These are phyloP conservation scores for Fusarium piperis DNA, from an alignment of 2,329 filamentous ascomycete genomes.

Conservation along the genomic window DNA sequence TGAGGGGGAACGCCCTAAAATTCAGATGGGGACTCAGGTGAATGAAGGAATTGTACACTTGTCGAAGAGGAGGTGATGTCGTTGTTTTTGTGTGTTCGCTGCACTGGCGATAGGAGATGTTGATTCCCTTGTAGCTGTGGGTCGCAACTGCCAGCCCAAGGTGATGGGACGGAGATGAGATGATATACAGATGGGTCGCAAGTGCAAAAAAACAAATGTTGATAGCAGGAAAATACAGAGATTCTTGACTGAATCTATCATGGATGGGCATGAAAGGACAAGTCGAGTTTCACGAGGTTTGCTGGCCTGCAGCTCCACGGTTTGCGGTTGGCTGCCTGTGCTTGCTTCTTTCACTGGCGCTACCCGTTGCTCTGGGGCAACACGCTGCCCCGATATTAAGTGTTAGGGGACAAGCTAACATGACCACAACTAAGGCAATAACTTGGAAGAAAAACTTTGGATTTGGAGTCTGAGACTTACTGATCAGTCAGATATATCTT, in stretches of 20 bases:
- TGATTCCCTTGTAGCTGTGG: background rate
- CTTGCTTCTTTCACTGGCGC: constrained; percentile 30
- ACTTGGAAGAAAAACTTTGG: background rate
- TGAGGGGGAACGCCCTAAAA: background rate
- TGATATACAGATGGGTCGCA: background rate
- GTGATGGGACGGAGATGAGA: background rate
- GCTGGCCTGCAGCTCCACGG: constrained; percentile 9
- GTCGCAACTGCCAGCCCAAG: background rate
- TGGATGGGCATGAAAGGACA: constrained; percentile 2
- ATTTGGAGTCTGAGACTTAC: background rate
- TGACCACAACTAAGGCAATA: too few species aligned
- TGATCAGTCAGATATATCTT: background rate
- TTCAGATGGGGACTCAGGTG: background rate
- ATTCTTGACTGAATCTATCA: constrained; percentile 3
- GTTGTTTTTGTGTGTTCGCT: constrained; percentile 11
- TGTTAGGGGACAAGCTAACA: constrained; percentile 28
- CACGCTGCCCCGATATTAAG: constrained; percentile 40
- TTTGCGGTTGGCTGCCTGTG: constrained; percentile 30
- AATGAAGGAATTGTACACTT: background rate
- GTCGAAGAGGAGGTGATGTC: background rate
- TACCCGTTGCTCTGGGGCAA: constrained; percentile 40
- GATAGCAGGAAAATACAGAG: background rate
- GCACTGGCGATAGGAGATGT: background rate
- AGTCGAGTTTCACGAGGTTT: constrained; percentile 24
- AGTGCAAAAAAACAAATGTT: background rate